phyloP scores from a whole-genome alignment of 2,329 filamentous ascomycete genomes.

The Exophiala xenobiotica region DNA sequence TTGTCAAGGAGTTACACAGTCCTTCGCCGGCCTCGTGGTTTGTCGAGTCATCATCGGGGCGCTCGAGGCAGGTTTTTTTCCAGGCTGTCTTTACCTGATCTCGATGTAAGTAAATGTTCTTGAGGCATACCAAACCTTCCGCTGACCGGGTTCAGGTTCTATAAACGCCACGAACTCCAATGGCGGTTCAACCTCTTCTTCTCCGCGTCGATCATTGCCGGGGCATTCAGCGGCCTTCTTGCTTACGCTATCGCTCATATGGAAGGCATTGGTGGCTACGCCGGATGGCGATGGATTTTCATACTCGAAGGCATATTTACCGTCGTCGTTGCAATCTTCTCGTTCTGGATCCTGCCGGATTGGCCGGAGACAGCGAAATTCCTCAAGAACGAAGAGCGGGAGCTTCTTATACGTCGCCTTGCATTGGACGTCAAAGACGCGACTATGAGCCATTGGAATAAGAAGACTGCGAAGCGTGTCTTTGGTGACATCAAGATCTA shows the following conservation, averaged over 20 bases:
- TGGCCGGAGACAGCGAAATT: slow-evolving; percentile 38
- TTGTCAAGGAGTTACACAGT: slow-evolving; percentile 37
- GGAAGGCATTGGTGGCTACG: slow-evolving; percentile 41
- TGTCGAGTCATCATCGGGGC: slow-evolving; percentile 37
- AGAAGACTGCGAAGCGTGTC: slow-evolving; percentile 32
- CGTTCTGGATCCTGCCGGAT: slow-evolving; percentile 35
- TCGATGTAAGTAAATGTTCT: slow-evolving; percentile 24
- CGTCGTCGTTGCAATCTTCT: slow-evolving; percentile 31
- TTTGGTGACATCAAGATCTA: slow-evolving; percentile 38
- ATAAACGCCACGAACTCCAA: slow-evolving; percentile 41
- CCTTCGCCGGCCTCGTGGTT: slow-evolving; percentile 33
- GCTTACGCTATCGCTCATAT: slow-evolving; percentile 54
- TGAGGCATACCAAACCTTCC: slow-evolving; percentile 31
- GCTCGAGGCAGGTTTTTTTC: slow-evolving; percentile 40
- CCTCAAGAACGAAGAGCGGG: slow-evolving; percentile 33
- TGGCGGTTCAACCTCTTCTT: slow-evolving; percentile 38
- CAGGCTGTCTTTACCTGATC: slow-evolving; percentile 34
- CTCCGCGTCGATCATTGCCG: slow-evolving; percentile 40
- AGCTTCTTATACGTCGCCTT: slow-evolving; percentile 39
- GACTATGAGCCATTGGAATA: slow-evolving; percentile 35
- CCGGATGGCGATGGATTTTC: slow-evolving; percentile 39
- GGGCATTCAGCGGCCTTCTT: slow-evolving; percentile 48
- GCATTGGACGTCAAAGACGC: slow-evolving; percentile 31
- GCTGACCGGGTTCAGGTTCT: slow-evolving; percentile 33
- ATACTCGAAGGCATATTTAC: slow-evolving; percentile 38